Percentiles rank a stretch among this genome's conserved stretches.
Conservation (phyloP, 495 filamentous ascomycete species). For the Hypoxylon perforatum region DNA sequence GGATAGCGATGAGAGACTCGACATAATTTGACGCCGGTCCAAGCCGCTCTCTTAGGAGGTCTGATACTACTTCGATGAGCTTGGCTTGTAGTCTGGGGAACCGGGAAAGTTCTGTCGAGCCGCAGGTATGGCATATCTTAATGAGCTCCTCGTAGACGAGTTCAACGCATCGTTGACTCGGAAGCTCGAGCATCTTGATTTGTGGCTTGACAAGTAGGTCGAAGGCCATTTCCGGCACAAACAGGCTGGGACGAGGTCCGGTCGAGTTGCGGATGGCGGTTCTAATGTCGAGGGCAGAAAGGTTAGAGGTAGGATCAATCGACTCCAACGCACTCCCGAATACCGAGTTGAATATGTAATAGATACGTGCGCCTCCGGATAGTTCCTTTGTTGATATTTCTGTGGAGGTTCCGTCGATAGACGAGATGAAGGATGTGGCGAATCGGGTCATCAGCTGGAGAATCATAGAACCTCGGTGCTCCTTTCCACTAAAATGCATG, state of each 20-base stretch:
- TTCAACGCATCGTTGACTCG: constrained; percentile 96
- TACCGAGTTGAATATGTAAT: constrained; percentile 99
- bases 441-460: constrained; percentile 98
- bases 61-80: constrained; percentile 97
- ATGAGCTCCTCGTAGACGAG: constrained; percentile 99
- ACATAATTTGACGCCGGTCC: constrained; percentile 92
- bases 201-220: constrained; percentile 98
- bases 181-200: constrained; percentile 96
- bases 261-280: constrained; percentile 99
- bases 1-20: constrained; percentile 95
- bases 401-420: constrained; percentile 97
- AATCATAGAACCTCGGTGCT: constrained; percentile 93
- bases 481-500: constrained; percentile 97
- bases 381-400: constrained; percentile 99
- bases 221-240: constrained; percentile 97
- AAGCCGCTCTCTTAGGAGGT: constrained; percentile 90
- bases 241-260: constrained; percentile 92
- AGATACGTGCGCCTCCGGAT: constrained; percentile 95
- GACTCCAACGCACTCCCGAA: constrained; percentile 97
- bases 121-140: constrained; percentile 99
- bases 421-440: constrained; percentile 96
- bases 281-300: constrained; percentile 95
- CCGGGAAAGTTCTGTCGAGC: constrained; percentile 88
- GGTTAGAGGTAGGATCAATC: constrained; percentile 93
- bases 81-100: constrained; percentile 96